Evolutionary conservation across 1,139 yeast species (phyloP).

Genomic region (Suhomyces kunorum): DNA sequence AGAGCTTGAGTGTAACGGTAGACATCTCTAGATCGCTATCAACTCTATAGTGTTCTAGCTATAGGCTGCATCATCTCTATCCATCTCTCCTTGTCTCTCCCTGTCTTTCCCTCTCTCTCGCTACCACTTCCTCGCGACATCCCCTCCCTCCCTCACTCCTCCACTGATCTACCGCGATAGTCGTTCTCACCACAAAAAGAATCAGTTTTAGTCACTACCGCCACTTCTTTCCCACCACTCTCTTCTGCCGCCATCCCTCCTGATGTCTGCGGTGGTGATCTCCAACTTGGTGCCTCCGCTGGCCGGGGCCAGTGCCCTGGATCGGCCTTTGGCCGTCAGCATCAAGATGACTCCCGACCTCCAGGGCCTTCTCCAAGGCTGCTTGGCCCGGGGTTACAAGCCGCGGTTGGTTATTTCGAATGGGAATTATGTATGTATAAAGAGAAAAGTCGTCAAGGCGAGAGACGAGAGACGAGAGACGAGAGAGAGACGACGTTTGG

Average conservation of each 20-base stretch:
- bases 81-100: neutral
- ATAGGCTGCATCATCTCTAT: neutral
- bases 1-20: no score
- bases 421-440: slow-evolving; percentile 36
- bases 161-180: neutral
- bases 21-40: no score
- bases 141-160: neutral
- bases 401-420: slow-evolving; percentile 41
- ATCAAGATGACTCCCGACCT: slow-evolving; percentile 32
- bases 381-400: slow-evolving; percentile 18
- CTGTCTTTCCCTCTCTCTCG: neutral
- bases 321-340: slow-evolving; percentile 25
- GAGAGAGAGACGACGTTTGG: no score
- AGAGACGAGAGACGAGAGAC: no score
- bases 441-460: no score
- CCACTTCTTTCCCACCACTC: neutral
- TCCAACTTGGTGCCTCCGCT: slow-evolving; percentile 15
- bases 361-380: slow-evolving; percentile 22
- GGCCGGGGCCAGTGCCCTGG: slow-evolving; percentile 3
- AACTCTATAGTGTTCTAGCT: neutral
- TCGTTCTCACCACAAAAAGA: neutral
- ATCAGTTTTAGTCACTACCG: neutral
- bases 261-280: slow-evolving; percentile 11
- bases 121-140: neutral
- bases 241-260: neutral